Base-by-base conservation (phyloP, 1,284 basidiomycete species). In the Puccinia horiana region DNA sequence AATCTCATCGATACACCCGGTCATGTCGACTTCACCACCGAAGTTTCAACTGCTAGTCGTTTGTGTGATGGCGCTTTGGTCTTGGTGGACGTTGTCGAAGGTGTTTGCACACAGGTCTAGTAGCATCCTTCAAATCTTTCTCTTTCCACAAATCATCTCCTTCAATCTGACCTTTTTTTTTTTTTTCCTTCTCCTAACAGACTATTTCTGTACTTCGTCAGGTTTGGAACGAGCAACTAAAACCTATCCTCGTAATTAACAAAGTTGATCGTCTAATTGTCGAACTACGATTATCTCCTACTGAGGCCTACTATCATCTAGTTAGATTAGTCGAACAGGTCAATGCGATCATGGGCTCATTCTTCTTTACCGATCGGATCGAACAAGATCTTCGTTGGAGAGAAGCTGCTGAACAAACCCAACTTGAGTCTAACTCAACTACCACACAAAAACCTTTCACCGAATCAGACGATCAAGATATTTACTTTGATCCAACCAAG, bases 1-100 rank as follows among this genome's bases (percentile, higher is more conserved):
- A 98, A 98, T 87, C 93, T 99, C 89, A 96, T 99, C 85, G 97
- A 99, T 87, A 99, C 97, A 0, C 97, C 97, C 2, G 97, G 97
- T 2, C 97, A 99, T 88, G 96, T 99, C 61, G 97, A 99, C 88
- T 99, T 99, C 85, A 96, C 95, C 0, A 94, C 92, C 82, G 97
- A 99, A 86, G 97, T 99, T 0, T 98, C 96, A 0, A 94, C 94
- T 0, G 95, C 96, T 14, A 94, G 94, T 12, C 90, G 96, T 67
- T 87, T 99, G 40, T 98, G 95, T 85, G 97, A 99, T 86, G 97
- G 97, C 35, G 95, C 96, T 6, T 89, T 99, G 9, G 93, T 99
- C 42, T 89, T 99, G n/a, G 94, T 99, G 2, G 97, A 99, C 87
- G 95, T 94, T 0, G 95, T 98, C 5, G 97, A 99, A 88, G 97